Evolutionary conservation across 257 asterid species (phyloP), one percentile per base, ranked within the genome.

Genomic region (Solanum bulbocastanum): DNA sequence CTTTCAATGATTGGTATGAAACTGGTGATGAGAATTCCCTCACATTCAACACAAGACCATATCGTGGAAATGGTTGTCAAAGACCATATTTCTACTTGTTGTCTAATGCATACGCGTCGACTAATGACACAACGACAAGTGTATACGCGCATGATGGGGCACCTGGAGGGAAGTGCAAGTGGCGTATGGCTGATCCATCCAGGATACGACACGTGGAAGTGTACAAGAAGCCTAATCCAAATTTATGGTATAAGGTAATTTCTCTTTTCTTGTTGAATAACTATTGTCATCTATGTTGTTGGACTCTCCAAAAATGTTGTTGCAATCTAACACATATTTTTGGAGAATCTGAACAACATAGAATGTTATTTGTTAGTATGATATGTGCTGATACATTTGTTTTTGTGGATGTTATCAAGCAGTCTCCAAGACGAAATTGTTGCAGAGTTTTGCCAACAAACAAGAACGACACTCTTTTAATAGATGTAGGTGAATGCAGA

Each of bases 381-480:
- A 2, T 58, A 11, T 42, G 13, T 66, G 4, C 20, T 25, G 9
- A 33, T 73, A 15, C 32, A 16, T 32, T 69, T 56, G 35, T 83
- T 37, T 52, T 73, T 85, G 13, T 23, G 11, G 18, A 40, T 40
- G 16, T 73, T 56, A 58, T 68, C 44, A 33, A 16, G 76, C 91
- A 91, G 94, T 75, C 91, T 68, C 93, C 91, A 11, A 90, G 94
- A 58, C 91, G 95, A 87, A 90, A 90, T 52, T 91, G 95, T 72
- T 93, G 95, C 89, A 92, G 88, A 89, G 65, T 92, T 0, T 88
- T 93, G 86, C 88, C 91, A n/a, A 86, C 88, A 30, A 40, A 81
- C 37, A 88, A 88, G 87, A 40, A 91, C 81, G 90, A 89, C 35
- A 89, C 91, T 35, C 12, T 91, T 62, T 71, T 75, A n/a, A 56